These are phyloP conservation scores for Obba rivulosa DNA, from an alignment of 768 basidiomycete species.

Conservation along the genomic window DNA sequence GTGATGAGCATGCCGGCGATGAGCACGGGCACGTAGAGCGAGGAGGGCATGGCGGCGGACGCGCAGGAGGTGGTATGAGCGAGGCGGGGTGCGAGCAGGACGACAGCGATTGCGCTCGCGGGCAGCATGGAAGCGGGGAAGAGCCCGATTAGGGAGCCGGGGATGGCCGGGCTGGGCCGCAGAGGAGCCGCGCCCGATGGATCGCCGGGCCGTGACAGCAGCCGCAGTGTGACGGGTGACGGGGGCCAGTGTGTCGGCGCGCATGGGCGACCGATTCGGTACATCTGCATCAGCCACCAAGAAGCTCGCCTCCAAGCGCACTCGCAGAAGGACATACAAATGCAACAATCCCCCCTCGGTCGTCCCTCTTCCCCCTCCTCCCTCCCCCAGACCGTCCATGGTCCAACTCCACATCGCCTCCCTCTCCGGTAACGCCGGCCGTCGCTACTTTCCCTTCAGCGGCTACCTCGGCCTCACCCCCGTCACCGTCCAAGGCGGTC, in stretches of 20 bases:
- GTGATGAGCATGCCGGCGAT: conserved; percentile 92
- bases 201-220: too few relatives aligned
- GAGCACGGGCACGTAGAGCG: conserved; percentile 69
- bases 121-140: too few relatives aligned
- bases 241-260: too few relatives aligned
- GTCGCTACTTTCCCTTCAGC: conserved; percentile 66
- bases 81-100: conserved; percentile 27
- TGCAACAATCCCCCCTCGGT: conserved; percentile 32
- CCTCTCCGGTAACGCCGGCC: conserved; percentile 55
- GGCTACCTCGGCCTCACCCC: conserved; percentile 82
- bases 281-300: too few relatives aligned
- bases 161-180: too few relatives aligned
- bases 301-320: too few relatives aligned
- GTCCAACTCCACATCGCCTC: conserved; percentile 66
- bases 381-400: conserved; percentile 37
- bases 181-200: too few relatives aligned
- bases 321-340: conserved; percentile 2
- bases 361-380: conserved; percentile 49
- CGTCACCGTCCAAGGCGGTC: conserved; percentile 72
- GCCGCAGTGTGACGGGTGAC: too few relatives aligned
- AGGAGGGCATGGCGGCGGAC: conserved; percentile 50
- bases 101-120: conserved; percentile 1
- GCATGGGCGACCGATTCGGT: too few relatives aligned
- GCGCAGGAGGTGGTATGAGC: conserved; percentile 1
- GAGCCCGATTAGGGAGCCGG: too few relatives aligned